These are phyloP conservation scores for Cantharellus anzutake DNA, from an alignment of 768 basidiomycete species.

Conservation along the genomic window DNA sequence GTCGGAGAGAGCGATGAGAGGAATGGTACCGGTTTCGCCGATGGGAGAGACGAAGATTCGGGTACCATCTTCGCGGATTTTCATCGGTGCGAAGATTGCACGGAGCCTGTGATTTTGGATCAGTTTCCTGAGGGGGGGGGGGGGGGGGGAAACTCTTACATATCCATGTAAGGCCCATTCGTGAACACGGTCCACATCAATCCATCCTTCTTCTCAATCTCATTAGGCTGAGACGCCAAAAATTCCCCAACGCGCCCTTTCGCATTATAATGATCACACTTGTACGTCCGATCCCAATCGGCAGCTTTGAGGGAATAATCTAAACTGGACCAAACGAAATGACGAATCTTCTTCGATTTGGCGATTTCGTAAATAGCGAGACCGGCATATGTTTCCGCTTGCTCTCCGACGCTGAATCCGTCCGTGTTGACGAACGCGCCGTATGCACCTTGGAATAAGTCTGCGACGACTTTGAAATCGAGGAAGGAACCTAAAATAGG, in stretches of 20 bases:
- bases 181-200: slow-evolving; percentile 24
- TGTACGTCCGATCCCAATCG: background rate
- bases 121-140: background rate
- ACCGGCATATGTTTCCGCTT: slow-evolving; percentile 22
- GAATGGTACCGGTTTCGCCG: slow-evolving; percentile 18
- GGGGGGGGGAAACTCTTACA: slow-evolving; percentile 8
- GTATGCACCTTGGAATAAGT: slow-evolving; percentile 10
- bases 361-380: slow-evolving; percentile 26
- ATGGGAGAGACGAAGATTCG: slow-evolving; percentile 23
- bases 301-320: background rate
- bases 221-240: background rate
- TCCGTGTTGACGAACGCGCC: slow-evolving; percentile 24
- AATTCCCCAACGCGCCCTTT: background rate
- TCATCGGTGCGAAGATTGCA: background rate
- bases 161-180: slow-evolving; percentile 25
- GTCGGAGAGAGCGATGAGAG: slow-evolving; percentile 23
- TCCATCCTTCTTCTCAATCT: slow-evolving; percentile 1
- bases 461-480: slow-evolving; percentile 20
- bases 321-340: slow-evolving; percentile 12
- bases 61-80: slow-evolving; percentile 19
- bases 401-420: slow-evolving; percentile 24
- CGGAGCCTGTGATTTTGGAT: background rate
- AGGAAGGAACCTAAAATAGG: slow-evolving; percentile 18
- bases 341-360: slow-evolving; percentile 16
- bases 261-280: background rate